These are phyloP conservation scores for Tephrocybe sp. DNA, from an alignment of 768 basidiomycete species.

Conservation along the genomic window DNA sequence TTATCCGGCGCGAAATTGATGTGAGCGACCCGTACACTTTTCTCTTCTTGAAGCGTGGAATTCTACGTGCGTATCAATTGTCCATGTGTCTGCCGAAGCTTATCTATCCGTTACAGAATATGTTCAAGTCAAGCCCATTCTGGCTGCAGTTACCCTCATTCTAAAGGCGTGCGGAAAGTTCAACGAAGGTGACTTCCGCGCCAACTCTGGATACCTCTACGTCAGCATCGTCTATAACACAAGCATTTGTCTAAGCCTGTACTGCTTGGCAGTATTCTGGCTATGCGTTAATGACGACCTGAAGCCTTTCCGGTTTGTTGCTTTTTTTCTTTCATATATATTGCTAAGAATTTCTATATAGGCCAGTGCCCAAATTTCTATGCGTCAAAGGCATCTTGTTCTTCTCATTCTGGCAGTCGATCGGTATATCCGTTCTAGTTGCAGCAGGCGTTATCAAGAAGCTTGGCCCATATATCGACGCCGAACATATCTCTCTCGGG, in stretches of 20 bases:
- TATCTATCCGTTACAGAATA: conserved; percentile 65
- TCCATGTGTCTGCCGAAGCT: conserved; percentile 46
- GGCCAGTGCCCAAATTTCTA: conserved; percentile 95
- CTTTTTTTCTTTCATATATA: background rate
- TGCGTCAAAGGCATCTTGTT: conserved; percentile 98
- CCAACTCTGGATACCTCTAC: conserved; percentile 89
- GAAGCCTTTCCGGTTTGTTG: conserved; percentile 77
- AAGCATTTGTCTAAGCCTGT: conserved; percentile 77
- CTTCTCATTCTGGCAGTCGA: conserved; percentile 98
- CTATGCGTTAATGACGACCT: conserved; percentile 87
- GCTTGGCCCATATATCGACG: conserved; percentile 86
- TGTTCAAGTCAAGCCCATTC: conserved; percentile 91
- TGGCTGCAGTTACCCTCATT: conserved; percentile 81
- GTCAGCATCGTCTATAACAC: conserved; percentile 83
- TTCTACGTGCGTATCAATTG: conserved; percentile 65
- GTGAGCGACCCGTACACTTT: conserved; percentile 94
- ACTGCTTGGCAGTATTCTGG: conserved; percentile 98
- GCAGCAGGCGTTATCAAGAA: conserved; percentile 72
- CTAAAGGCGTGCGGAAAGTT: conserved; percentile 87
- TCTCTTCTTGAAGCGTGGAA: conserved; percentile 91
- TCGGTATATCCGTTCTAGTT: conserved; percentile 85
- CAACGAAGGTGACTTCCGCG: conserved; percentile 85
- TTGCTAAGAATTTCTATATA: conserved; percentile 23
- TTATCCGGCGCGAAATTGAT: conserved; percentile 88
- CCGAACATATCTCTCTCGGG: conserved; percentile 86